Evolutionary conservation across 1,139 yeast genomes (phyloP).

Genomic region (Candida sanyaensis): DNA sequence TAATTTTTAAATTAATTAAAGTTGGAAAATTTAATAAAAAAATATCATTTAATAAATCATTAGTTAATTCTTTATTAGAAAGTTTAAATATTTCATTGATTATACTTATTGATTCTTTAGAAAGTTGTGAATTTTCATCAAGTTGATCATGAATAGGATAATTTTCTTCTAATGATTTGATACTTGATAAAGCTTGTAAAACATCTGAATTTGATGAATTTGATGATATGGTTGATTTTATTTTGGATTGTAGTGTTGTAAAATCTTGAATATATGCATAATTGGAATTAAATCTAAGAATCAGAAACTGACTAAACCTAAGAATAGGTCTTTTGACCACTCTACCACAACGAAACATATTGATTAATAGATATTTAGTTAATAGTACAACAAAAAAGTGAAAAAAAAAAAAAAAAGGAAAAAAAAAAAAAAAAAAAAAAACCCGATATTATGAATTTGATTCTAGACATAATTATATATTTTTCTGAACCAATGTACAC

Average conservation of each 20-base stretch:
- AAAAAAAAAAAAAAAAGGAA: not conserved
- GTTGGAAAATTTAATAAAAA: slow-evolving; percentile 39
- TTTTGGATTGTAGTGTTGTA: slow-evolving; percentile 8
- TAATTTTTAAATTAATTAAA: slow-evolving; percentile 27
- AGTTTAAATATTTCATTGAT: slow-evolving; percentile 22
- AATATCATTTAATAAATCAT: slow-evolving; percentile 27
- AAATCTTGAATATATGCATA: slow-evolving; percentile 18
- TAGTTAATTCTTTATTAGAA: slow-evolving; percentile 20
- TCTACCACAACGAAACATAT: not conserved
- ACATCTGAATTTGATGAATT: slow-evolving; percentile 7
- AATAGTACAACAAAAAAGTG: not conserved
- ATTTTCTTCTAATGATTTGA: slow-evolving; percentile 21
- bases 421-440: not conserved
- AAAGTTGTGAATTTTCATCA: slow-evolving; percentile 18
- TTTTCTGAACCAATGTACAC: not conserved
- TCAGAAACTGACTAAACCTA: not conserved
- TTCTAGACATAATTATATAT: not conserved
- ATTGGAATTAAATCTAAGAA: slow-evolving; percentile 4
- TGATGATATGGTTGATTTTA: slow-evolving; percentile 9
- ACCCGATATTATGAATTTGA: not conserved
- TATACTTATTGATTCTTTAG: slow-evolving; percentile 17
- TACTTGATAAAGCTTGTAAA: slow-evolving; percentile 22
- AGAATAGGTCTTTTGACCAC: not conserved
- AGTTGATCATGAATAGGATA: slow-evolving; percentile 15
- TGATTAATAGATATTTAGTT: not conserved